These are phyloP conservation scores for Xylaria sp. DNA, from an alignment of 2,329 filamentous ascomycete species.

Conservation along the genomic window DNA sequence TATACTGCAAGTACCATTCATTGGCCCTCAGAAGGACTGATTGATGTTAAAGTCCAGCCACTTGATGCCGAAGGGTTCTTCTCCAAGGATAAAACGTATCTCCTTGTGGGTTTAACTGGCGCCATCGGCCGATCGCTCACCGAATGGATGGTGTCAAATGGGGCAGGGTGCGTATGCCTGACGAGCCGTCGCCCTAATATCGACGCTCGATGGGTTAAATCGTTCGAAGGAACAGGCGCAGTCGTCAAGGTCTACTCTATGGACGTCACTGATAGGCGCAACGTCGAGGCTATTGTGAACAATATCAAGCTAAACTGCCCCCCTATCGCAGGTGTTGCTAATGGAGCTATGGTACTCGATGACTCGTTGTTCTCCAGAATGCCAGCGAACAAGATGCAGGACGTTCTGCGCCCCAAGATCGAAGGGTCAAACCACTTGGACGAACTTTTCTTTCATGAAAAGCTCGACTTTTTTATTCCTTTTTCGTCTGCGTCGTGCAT, in stretches of 20 bases:
- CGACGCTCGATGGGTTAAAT: slow-evolving; percentile 30
- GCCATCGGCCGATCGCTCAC: slow-evolving; percentile 40
- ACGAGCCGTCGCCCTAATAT: slow-evolving; percentile 43
- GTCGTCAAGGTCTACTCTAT: slow-evolving; percentile 24
- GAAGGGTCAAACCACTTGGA: slow-evolving; percentile 40
- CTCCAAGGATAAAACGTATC: slow-evolving; percentile 38
- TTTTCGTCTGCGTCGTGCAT: slow-evolving; percentile 38
- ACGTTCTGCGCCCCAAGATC: slow-evolving; percentile 42
- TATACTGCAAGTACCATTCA: slow-evolving; percentile 5
- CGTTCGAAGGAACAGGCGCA: slow-evolving; percentile 21
- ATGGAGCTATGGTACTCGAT: slow-evolving; percentile 47
- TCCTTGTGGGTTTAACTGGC: slow-evolving; percentile 39
- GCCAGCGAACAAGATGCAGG: slow-evolving; percentile 30
- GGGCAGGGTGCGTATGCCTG: slow-evolving; percentile 40
- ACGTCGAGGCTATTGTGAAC: background rate
- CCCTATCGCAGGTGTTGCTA: slow-evolving; percentile 44
- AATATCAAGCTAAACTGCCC: slow-evolving; percentile 33
- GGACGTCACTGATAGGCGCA: slow-evolving; percentile 29
- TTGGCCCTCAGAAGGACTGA: slow-evolving; percentile 6
- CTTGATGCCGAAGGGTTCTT: slow-evolving; percentile 5
- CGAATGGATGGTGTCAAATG: slow-evolving; percentile 41
- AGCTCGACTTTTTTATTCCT: slow-evolving; percentile 46
- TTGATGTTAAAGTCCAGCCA: background rate
- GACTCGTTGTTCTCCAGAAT: slow-evolving; percentile 37
- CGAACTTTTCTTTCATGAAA: slow-evolving; percentile 35